Evolutionary conservation across 139 green algal species (phyloP).

Genomic region (Chlamydomonas eustigma): DNA sequence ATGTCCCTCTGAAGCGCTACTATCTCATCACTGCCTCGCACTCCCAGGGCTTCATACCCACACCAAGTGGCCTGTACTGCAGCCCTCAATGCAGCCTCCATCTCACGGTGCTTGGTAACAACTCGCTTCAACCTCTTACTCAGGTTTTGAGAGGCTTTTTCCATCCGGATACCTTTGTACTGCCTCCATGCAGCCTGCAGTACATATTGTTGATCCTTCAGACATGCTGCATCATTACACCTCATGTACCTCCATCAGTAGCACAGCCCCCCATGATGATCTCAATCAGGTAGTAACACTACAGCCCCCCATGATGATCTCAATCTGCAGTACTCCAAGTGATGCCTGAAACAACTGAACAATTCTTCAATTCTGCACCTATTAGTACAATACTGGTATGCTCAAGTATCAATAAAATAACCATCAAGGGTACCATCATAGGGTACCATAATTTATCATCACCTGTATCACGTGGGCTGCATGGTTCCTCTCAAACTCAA

Average conservation of each 20-base stretch:
- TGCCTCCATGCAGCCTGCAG: not conserved
- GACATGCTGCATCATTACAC: not conserved
- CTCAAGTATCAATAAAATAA: not conserved
- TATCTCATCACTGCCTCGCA: no score
- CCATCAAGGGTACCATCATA: not conserved
- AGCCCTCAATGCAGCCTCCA: not conserved
- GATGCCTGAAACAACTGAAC: not conserved
- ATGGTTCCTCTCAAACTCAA: not conserved
- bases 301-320: not conserved
- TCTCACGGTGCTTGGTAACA: not conserved
- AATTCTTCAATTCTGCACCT: no score
- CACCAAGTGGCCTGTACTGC: not conserved
- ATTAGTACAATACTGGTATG: no score
- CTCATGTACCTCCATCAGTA: not conserved
- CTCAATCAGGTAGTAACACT: not conserved
- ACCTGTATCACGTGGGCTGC: not conserved
- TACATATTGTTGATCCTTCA: not conserved
- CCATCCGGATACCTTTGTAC: not conserved
- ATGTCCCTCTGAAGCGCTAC: no score
- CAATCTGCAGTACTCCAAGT: not conserved
- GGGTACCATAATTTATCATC: not conserved
- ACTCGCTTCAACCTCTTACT: not conserved
- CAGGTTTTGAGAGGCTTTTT: not conserved
- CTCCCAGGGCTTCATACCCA: no score
- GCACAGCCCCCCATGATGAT: not conserved